phyloP scores from a whole-genome alignment of 805 yeast genomes.

The Candida endomychidarum region DNA sequence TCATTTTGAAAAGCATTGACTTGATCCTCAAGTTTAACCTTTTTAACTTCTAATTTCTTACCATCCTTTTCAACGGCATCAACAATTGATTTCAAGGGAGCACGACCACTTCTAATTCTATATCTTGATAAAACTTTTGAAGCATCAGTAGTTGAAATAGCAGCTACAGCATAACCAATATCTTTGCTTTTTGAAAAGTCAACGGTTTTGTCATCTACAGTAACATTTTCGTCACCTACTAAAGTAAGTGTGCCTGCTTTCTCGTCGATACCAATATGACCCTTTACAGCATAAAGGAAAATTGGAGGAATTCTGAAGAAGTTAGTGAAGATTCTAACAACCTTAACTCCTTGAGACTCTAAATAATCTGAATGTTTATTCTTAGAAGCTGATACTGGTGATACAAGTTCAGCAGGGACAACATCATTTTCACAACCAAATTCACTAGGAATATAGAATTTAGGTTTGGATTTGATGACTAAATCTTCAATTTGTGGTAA shows the following conservation, averaged over 20 bases:
- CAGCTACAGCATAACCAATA: slow-evolving; percentile 44
- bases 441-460: slow-evolving; percentile 59
- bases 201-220: slow-evolving; percentile 21
- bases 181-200: slow-evolving; percentile 40
- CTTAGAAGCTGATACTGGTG: slow-evolving; percentile 38
- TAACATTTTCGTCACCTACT: slow-evolving; percentile 37
- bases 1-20: neutral
- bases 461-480: slow-evolving; percentile 43
- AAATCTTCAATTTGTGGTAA: slow-evolving; percentile 38
- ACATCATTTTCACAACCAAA: slow-evolving; percentile 50
- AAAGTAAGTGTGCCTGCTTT: slow-evolving; percentile 32
- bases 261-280: slow-evolving; percentile 38
- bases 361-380: slow-evolving; percentile 36
- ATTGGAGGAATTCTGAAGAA: slow-evolving; percentile 27
- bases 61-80: slow-evolving; percentile 1
- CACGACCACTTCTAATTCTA: slow-evolving; percentile 42
- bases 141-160: slow-evolving; percentile 39
- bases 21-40: neutral
- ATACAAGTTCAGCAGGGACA: slow-evolving; percentile 13
- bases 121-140: slow-evolving; percentile 43
- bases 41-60: neutral
- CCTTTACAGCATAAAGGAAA: slow-evolving; percentile 34
- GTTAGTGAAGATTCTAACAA: slow-evolving; percentile 42
- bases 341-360: slow-evolving; percentile 42
- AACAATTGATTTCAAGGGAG: slow-evolving; percentile 39